Base-by-base conservation (phyloP, 2,329 filamentous ascomycete species). In the Aspergillus sp. region DNA sequence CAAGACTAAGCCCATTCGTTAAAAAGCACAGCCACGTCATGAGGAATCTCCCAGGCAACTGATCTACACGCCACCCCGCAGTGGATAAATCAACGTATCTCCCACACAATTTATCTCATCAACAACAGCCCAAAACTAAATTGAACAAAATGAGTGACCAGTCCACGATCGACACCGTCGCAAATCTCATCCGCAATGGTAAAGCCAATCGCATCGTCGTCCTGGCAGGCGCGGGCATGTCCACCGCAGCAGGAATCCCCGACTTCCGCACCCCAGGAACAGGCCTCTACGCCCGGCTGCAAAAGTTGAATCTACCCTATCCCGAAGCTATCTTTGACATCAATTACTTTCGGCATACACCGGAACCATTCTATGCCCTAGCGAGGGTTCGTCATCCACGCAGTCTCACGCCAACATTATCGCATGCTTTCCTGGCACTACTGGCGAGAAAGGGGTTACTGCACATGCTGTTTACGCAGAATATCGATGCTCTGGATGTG, bases 291-390 rank as follows among this genome's bases (percentile, higher is more conserved):
- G 83, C 85, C 58, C 93, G 91, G 57, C 82, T 95, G 26, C 83
- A 84, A 12, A 78, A 85, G 27, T 77, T 95, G 13, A 79, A 90
- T 43, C 77, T 95, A 0, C 88, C 89, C 0, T 84, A 88, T 58
- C 82, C 89, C 27, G 88, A 95, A 68, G 88, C 87, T 10, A 86
- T 95, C 39, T 95, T 95, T 68, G 86, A 91, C 58, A 88, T 95
- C 50, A 74, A 73, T 46, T 95, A 86, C 72, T 95, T 95, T 70
- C 76, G 80, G 41, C 61, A 82, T 37, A 83, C 90, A 44, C 90
- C 90, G 0, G 73, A 83, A 13, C 88, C 89, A 0, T 95, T 95
- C 69, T 95, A 95, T 65, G 79, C 85, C 1, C 79, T 95, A 9
- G 88, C 90, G 6, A 83, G 84, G 52, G 89, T 94, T 62, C 77